Evolutionary conservation across 768 basidiomycete genomes (phyloP), one percentile per base, ranked within the genome.

Genomic region (Leccinum boreale): DNA sequence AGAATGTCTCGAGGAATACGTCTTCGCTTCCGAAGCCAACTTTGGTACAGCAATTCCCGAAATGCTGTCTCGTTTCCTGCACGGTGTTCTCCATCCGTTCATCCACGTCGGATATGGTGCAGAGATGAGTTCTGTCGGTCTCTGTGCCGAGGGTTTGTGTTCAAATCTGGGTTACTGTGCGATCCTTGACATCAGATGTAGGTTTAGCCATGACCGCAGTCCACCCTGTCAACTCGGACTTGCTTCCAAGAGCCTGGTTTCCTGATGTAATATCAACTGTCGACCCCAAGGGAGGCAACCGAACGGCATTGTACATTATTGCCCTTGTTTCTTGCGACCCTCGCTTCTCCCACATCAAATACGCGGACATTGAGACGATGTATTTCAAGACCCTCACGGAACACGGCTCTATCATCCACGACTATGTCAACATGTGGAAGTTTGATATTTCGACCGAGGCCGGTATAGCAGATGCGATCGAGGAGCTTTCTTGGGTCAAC

Each of bases 81-180:
- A 76, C 1, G 85, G 84, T 3, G 64, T 86, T 8, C 26, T 89
- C 5, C 88, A 90, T 62, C 83, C 87, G 0, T 55, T 88, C 42
- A 88, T 90, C 47, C 85, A 89, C 62, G 62, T 73, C 3, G 87
- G 85, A 14, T 81, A 82, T 67, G 87, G 86, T 3, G 68, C 79
- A 3, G 88, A 89, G 66, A 88, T 88, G 58, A 75, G 77, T 14
- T 56, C 85, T 21, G 78, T 81, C 7, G 87, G 86, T 0, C 68
- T 87, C 49, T 69, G 82, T 2, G 82, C 81, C 1, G 87, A 90
- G 75, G 88, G 87, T 86, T 53, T 23, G 61, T 56, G 29, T 29
- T 12, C 33, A 8, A 8, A 75, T 56, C 58, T 82, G 17, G 80
- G 81, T 56, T 77, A 14, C 51, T 28, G 1, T 64, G 71, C 31